Base-by-base conservation (phyloP, 176 grass and related monocot species). In the Oryza glaberrima region DNA sequence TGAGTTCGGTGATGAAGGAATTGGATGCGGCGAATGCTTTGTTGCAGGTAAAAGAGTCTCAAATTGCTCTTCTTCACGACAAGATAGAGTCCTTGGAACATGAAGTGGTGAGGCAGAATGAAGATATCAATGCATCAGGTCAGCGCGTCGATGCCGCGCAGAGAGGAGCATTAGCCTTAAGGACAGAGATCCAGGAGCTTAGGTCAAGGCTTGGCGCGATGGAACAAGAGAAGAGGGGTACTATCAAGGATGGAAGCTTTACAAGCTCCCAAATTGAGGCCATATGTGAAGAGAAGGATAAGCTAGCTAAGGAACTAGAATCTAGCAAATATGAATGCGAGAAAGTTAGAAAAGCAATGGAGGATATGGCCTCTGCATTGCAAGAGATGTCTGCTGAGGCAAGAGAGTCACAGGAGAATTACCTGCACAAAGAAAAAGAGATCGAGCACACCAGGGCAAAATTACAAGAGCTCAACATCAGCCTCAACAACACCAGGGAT, bases 271-370 rank as follows among this genome's bases (percentile, higher is more conserved):
- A 86, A 26, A 78, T 90, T 32, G 82, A 92, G 28, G 68, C 70
- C 25, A 69, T 95, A 65, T 84, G 69, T 43, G 83, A 87, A 83
- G 90, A 92, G 82, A 92, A 64, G 63, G 84, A 83, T 28, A 89
- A 84, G 84, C 70, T 95, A 76, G 61, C 78, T 58, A 67, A 81
- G 70, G 93, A 95, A 25, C 77, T 92, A 25, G 82, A 86, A 73
- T 48, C 25, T 56, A 88, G 72, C 84, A 85, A 73, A 77, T 75
- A 80, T 64, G 90, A 92, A 75, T 69, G 67, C 36, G 90, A 95
- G 56, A 86, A 95, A 74, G 74, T 89, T 80, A 90, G 92, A 70
- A 88, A 95, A 77, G 90, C 87, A 32, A 95, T 92, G 93, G 93
- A 92, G 83, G 93, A 88, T 83, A 82, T 95, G 43, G 82, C 93